These are phyloP conservation scores for Aquilaria sinensis DNA, from an alignment of 345 rosid genomes.

Conservation along the genomic window DNA sequence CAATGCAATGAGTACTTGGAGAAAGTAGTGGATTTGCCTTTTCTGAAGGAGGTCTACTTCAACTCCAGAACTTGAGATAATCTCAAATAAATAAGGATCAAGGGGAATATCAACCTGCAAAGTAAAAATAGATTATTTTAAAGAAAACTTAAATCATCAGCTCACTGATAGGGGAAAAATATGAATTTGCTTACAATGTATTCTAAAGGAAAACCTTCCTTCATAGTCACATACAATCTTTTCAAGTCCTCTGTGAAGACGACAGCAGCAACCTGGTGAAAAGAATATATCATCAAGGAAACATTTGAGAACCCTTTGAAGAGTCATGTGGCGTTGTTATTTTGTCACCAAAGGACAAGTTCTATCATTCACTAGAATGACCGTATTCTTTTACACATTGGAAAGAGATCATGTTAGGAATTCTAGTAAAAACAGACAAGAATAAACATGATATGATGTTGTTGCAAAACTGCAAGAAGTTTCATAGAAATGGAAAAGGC, in stretches of 20 bases:
- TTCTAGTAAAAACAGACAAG: too few species aligned
- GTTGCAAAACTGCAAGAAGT: neutral
- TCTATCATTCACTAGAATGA: too few species aligned
- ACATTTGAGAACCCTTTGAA: neutral
- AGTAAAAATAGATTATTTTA: conserved; percentile 1
- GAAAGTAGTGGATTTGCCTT: conserved; percentile 80
- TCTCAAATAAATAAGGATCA: conserved; percentile 88
- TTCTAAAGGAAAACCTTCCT: conserved; percentile 93
- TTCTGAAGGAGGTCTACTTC: conserved; percentile 97
- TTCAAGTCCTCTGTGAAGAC: conserved; percentile 95
- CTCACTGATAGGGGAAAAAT: too few species aligned
- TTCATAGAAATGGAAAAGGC: too few species aligned
- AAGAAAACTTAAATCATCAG: too few species aligned
- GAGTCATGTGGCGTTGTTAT: neutral
- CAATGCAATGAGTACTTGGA: conserved; percentile 76
- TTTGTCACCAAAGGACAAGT: too few species aligned
- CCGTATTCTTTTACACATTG: too few species aligned
- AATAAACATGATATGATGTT: too few species aligned
- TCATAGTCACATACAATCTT: conserved; percentile 83
- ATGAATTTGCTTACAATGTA: conserved; percentile 56
- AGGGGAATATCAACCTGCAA: conserved; percentile 88
- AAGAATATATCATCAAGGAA: conserved; percentile 13
- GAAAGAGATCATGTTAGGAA: too few species aligned
- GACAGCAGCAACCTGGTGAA: conserved; percentile 80
- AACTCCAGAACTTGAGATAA: conserved; percentile 73